Evolutionary conservation across 2,329 filamentous ascomycete species (phyloP).

Genomic region (Alternaria conjuncta): DNA sequence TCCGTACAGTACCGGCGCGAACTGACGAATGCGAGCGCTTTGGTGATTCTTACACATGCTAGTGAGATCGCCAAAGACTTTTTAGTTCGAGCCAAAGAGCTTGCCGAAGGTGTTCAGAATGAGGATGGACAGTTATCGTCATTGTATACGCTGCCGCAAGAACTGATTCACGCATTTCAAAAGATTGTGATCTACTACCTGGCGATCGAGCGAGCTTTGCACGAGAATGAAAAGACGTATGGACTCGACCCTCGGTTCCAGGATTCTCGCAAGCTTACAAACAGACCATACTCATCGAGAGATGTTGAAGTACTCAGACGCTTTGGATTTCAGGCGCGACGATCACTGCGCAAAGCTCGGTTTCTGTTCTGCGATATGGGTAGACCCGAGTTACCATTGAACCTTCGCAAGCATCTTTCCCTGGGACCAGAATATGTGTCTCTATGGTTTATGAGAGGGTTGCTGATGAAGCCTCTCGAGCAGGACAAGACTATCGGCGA

Average conservation of each 20-base stretch:
- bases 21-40: slow-evolving; percentile 18
- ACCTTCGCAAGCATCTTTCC: slow-evolving; percentile 25
- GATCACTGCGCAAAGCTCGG: slow-evolving; percentile 21
- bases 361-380: slow-evolving; percentile 39
- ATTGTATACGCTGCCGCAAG: slow-evolving; percentile 31
- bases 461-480: slow-evolving; percentile 39
- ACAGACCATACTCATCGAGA: slow-evolving; percentile 11
- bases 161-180: slow-evolving; percentile 31
- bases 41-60: slow-evolving; percentile 24
- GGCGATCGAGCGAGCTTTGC: slow-evolving; percentile 34
- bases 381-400: slow-evolving; percentile 10
- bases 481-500: slow-evolving; percentile 34
- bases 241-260: neutral
- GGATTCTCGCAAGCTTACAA: neutral
- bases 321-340: slow-evolving; percentile 23
- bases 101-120: slow-evolving; percentile 36
- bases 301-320: slow-evolving; percentile 24
- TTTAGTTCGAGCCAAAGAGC: slow-evolving; percentile 21
- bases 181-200: slow-evolving; percentile 33
- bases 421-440: slow-evolving; percentile 38
- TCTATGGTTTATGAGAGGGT: slow-evolving; percentile 39
- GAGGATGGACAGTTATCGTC: slow-evolving; percentile 33
- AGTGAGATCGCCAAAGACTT: slow-evolving; percentile 17
- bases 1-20: slow-evolving; percentile 29
- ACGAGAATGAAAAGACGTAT: slow-evolving; percentile 17